A percentile compares a stretch with the other conserved stretches of the same genome.
phyloP scores from a whole-genome alignment of 345 rosid species.

The Moringa oleifera region DNA sequence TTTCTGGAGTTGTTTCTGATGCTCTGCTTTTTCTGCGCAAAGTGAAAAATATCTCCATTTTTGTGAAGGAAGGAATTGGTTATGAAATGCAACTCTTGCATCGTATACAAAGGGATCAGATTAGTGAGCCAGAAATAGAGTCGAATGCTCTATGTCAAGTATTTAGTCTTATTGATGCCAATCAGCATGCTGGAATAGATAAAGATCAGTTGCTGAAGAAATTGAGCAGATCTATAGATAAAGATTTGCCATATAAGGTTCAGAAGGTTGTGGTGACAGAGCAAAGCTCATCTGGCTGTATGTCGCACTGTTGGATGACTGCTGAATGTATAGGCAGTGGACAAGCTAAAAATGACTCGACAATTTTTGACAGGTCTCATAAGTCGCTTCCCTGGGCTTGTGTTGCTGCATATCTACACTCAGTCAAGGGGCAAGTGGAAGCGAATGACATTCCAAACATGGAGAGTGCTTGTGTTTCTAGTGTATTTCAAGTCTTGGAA shows the following conservation, averaged over 20 bases:
- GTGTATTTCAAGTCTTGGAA: slow-evolving; percentile 44
- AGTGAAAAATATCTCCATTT: slow-evolving; percentile 70
- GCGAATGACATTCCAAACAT: slow-evolving; percentile 19
- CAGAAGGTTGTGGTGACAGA: slow-evolving; percentile 81
- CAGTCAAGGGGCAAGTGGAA: slow-evolving; percentile 42
- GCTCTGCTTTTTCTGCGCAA: slow-evolving; percentile 76
- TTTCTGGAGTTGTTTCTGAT: slow-evolving; percentile 71
- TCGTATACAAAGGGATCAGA: slow-evolving; percentile 53
- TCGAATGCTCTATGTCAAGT: slow-evolving; percentile 39
- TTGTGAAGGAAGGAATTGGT: slow-evolving; percentile 78
- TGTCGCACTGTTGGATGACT: slow-evolving; percentile 85
- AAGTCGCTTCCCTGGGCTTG: slow-evolving; percentile 91
- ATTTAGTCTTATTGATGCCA: slow-evolving; percentile 56
- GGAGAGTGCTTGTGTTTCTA: slow-evolving; percentile 26
- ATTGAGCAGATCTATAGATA: slow-evolving; percentile 52
- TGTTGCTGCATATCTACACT: slow-evolving; percentile 78
- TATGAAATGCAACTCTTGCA: slow-evolving; percentile 76
- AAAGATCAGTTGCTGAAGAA: slow-evolving; percentile 65
- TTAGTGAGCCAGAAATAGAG: slow-evolving; percentile 46
- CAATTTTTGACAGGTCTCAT: slow-evolving; percentile 47
- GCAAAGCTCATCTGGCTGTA: slow-evolving; percentile 47
- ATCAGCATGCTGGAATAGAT: slow-evolving; percentile 57
- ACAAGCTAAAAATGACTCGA: slow-evolving; percentile 26
- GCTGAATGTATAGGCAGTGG: slow-evolving; percentile 74
- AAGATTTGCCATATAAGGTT: slow-evolving; percentile 57